Evolutionary conservation across 1,284 basidiomycete genomes (phyloP), one percentile per base, ranked within the genome.

Genomic region (Leccinum colubrinum): DNA sequence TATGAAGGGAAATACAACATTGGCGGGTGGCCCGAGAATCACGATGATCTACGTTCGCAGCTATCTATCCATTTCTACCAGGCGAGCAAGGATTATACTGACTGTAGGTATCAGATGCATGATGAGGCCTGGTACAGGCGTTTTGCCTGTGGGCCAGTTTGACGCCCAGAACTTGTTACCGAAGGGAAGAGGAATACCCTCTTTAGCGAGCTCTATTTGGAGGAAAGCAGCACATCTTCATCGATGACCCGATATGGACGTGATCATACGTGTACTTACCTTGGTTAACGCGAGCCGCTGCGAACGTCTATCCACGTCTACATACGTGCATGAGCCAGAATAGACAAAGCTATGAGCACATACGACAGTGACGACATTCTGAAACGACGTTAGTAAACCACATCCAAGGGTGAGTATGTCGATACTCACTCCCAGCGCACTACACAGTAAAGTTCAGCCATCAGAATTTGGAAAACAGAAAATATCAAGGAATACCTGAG

Each of bases 1-100:
- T 58, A 86, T 84, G 60, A 85, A 83, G 0, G 81, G 80, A 63
- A 83, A 86, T 0, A 74, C 82, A 2, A 82, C 74, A 2, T 67
- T 63, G 6, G 78, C 76, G 1, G 83, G 82, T 0, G 81, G 81
- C 1, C 68, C 82, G 30, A 85, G 66, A 52, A 84, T 83, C 25
- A 84, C 73, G 22, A 85, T 77, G 22, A 79, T 61, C 83, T 85
- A n/a, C 6, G 50, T 5, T 8, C 5, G 22, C 3, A 48, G 30
- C 51, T 6, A 1, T 52, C 1, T 17, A 33, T 8, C 53, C 14
- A n/a, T 8, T 22, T 15, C 20, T 3, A 20, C 46, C 1, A 52
- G 15, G 15, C 41, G 4, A 30, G 8, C 6, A 35, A 30, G 27
- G 37, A 7, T 0, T 15, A 3, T 17, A 56, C 66, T 51, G 22